Evolutionary conservation across 1,139 yeast genomes (phyloP).

Genomic region (Saccharomyces uvarum): DNA sequence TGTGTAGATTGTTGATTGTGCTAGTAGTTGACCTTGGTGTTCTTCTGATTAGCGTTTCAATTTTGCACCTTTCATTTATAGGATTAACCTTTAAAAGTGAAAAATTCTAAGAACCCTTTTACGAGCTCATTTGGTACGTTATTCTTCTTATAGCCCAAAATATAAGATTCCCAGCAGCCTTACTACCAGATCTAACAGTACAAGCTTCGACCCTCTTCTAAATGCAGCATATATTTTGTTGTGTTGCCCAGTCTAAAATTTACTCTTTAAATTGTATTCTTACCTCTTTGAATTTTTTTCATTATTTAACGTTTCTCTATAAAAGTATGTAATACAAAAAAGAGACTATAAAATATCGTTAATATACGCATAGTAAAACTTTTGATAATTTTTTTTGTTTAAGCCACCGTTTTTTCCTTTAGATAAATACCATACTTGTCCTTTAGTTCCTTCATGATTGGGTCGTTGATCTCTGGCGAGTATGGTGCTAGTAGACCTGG

Average conservation of each 20-base stretch:
- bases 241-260: neutral
- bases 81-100: neutral
- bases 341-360: neutral
- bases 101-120: neutral
- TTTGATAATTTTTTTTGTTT: conserved; percentile 1
- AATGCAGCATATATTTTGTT: too few relatives aligned
- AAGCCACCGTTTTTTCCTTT: conserved; percentile 67
- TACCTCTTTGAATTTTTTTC: neutral
- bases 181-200: too few relatives aligned
- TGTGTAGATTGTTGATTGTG: neutral
- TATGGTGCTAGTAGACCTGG: conserved; percentile 93
- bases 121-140: neutral
- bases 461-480: conserved; percentile 80
- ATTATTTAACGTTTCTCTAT: neutral
- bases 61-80: neutral
- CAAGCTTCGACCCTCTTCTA: too few relatives aligned
- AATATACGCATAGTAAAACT: neutral
- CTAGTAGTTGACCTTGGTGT: neutral
- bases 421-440: conserved; percentile 82
- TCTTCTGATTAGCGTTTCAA: neutral
- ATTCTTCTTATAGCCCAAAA: neutral
- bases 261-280: neutral
- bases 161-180: too few relatives aligned
- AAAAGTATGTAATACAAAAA: neutral
- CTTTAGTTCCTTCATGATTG: conserved; percentile 85